These are phyloP conservation scores for Hibiscus syriacus DNA, from an alignment of 345 rosid genomes.

Conservation along the genomic window DNA sequence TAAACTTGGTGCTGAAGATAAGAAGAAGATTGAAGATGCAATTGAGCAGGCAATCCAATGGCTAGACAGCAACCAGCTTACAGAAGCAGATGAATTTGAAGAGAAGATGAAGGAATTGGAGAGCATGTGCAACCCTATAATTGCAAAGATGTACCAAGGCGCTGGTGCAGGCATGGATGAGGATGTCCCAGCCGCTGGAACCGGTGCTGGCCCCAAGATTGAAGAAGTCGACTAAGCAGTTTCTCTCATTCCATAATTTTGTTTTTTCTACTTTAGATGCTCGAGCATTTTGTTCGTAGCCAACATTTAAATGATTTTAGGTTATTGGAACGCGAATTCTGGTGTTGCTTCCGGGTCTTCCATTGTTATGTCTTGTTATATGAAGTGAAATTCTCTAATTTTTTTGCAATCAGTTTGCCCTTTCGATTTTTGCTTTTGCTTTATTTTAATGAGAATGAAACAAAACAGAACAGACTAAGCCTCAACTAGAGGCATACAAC, in stretches of 20 bases:
- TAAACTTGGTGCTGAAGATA: constrained; percentile 47
- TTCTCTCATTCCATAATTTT: background rate
- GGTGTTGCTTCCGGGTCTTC: no score
- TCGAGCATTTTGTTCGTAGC: constrained; percentile 1
- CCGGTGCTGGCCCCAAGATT: constrained; percentile 68
- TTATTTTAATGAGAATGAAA: no score
- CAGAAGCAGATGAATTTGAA: constrained; percentile 66
- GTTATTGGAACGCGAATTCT: background rate
- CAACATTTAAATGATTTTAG: background rate
- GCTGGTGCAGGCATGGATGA: constrained; percentile 48
- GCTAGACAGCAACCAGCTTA: constrained; percentile 69
- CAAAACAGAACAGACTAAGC: no score
- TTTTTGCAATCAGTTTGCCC: no score
- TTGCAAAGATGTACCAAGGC: constrained; percentile 75
- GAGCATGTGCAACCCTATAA: constrained; percentile 70
- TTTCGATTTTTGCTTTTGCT: no score
- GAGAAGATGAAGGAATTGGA: constrained; percentile 85
- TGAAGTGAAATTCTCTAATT: no score
- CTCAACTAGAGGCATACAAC: no score
- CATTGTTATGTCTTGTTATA: no score
- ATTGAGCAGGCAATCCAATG: constrained; percentile 57
- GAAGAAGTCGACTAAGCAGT: constrained; percentile 42
- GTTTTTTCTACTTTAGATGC: background rate
- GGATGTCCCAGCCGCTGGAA: constrained; percentile 37
- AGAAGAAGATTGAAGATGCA: constrained; percentile 64